Evolutionary conservation across 2,329 filamentous ascomycete species (phyloP).

Genomic region (Dactylonectria estremocensis): DNA sequence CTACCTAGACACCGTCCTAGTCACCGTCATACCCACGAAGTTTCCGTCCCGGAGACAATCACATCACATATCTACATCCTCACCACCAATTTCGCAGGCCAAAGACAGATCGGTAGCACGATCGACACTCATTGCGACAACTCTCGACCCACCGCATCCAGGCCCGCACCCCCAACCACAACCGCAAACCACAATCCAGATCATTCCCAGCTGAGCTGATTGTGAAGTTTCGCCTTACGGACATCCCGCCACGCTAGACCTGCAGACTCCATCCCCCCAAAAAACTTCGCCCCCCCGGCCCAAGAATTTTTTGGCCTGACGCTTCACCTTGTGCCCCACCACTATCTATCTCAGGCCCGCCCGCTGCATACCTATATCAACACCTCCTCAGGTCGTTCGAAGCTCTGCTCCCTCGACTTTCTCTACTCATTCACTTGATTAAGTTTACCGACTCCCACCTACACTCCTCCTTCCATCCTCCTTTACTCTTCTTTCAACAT

Average conservation of each 20-base stretch:
- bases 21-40: constrained; percentile 17
- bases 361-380: constrained; percentile 47
- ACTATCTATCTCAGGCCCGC: constrained; percentile 37
- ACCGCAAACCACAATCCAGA: constrained; percentile 15
- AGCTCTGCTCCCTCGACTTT: constrained; percentile 27
- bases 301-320: constrained; percentile 30
- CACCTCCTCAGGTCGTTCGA: constrained; percentile 35
- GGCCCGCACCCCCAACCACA: constrained; percentile 11
- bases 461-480: constrained; percentile 17
- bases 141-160: constrained; percentile 20
- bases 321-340: constrained; percentile 33
- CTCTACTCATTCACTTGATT: constrained; percentile 26
- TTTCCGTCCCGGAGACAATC: constrained; percentile 13
- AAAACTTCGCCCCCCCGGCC: constrained; percentile 39
- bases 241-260: constrained; percentile 51
- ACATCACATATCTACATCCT: neutral
- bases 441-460: constrained; percentile 9
- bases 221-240: constrained; percentile 46
- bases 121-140: constrained; percentile 22
- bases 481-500: constrained; percentile 26
- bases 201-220: constrained; percentile 28
- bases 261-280: constrained; percentile 39
- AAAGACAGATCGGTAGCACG: constrained; percentile 7
- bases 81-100: constrained; percentile 18
- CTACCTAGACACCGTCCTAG: neutral